phyloP scores from a whole-genome alignment of 352 stramenopile species.

The Thalassiosira oceanica region DNA sequence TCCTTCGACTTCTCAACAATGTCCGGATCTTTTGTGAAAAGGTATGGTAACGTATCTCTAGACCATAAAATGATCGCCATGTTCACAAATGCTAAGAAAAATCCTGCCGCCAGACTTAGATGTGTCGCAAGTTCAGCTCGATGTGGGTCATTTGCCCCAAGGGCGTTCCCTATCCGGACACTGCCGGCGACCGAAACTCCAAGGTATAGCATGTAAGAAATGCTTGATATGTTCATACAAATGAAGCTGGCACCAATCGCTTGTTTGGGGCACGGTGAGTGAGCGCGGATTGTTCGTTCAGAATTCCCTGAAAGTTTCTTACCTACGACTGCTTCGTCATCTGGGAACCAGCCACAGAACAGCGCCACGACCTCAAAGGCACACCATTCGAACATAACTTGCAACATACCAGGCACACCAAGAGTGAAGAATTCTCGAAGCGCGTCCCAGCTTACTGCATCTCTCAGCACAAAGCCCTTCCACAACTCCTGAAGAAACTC shows the following conservation, averaged over 20 bases:
- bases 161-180: conserved; percentile 85
- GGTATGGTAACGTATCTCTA: conserved; percentile 58
- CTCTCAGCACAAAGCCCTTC: conserved; percentile 80
- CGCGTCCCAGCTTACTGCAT: conserved; percentile 64
- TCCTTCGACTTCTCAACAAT: conserved; percentile 52
- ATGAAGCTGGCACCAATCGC: conserved; percentile 87
- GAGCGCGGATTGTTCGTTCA: too few species aligned
- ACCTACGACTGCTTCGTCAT: conserved; percentile 73
- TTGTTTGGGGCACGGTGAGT: too few species aligned
- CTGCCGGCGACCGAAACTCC: conserved; percentile 81
- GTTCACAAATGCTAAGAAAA: conserved; percentile 35
- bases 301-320: too few species aligned
- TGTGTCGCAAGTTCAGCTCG: conserved; percentile 79
- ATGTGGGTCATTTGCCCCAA: conserved; percentile 82
- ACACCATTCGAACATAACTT: conserved; percentile 87
- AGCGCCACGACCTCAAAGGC: conserved; percentile 83
- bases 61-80: conserved; percentile 56
- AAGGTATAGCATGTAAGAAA: conserved; percentile 82
- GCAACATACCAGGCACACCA: conserved; percentile 83
- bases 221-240: conserved; percentile 81
- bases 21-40: conserved; percentile 68
- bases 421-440: conserved; percentile 84
- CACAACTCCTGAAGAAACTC: conserved; percentile 78
- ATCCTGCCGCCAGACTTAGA: conserved; percentile 31
- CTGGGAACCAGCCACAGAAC: conserved; percentile 80